Evolutionary conservation across 441 rosid genomes (phyloP).

Genomic region (Daphne laureola): DNA sequence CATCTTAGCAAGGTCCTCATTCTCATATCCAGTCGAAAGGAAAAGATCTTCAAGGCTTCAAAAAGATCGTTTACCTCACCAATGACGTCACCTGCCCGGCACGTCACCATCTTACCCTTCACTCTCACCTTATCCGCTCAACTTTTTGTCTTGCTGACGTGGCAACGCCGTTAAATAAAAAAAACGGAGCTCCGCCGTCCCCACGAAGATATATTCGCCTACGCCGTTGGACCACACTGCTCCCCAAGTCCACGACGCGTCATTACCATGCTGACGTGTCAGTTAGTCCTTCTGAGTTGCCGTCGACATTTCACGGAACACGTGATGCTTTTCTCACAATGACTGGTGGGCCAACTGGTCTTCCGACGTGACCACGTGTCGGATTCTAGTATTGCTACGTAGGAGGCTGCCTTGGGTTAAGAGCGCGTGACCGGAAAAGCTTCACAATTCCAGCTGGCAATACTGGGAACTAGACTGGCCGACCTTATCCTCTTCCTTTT

Average conservation of each 20-base stretch:
- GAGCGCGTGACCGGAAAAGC: conserved; percentile 35
- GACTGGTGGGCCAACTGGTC: conserved; percentile 8
- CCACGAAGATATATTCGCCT: conserved; percentile 6
- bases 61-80: conserved; percentile 1
- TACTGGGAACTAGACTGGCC: conserved; percentile 41
- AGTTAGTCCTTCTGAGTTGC: background rate
- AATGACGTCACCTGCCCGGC: conserved; percentile 9
- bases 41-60: too few relatives aligned
- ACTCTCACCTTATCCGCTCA: conserved; percentile 14
- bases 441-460: conserved; percentile 53
- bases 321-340: conserved; percentile 5
- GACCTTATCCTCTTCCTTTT: conserved; percentile 61
- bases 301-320: background rate
- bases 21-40: too few relatives aligned
- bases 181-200: background rate
- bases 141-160: background rate
- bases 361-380: background rate
- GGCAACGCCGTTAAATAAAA: background rate
- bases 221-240: conserved; percentile 9
- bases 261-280: background rate
- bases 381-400: conserved; percentile 13
- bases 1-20: too few relatives aligned
- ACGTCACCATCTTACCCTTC: conserved; percentile 8
- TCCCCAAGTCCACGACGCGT: conserved; percentile 1
- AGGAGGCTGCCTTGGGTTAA: conserved; percentile 1